Conservation (phyloP, 345 rosid species). For the Murraya koenigii region DNA sequence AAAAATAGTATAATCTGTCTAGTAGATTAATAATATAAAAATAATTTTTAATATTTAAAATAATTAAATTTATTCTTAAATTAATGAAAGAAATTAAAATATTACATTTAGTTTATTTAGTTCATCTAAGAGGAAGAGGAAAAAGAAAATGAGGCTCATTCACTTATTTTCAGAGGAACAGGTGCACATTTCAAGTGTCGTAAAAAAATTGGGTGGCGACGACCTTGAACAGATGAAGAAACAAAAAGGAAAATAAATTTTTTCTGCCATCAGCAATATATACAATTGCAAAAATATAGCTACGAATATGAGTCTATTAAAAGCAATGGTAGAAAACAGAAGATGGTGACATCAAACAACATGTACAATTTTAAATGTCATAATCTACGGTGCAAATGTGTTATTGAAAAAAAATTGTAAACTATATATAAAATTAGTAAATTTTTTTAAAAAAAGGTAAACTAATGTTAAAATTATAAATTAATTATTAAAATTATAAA, state of each 20-base stretch:
- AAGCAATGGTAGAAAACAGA: neutral
- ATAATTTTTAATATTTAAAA: no score
- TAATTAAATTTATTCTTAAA: no score
- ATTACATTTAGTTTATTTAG: neutral
- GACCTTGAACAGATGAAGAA: neutral
- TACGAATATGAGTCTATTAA: neutral
- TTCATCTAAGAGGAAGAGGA: neutral
- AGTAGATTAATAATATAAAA: no score
- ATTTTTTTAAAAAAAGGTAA: no score
- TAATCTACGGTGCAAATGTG: neutral
- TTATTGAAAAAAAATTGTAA: no score
- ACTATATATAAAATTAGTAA: no score
- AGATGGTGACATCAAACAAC: slow-evolving; percentile 9
- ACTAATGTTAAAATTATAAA: no score
- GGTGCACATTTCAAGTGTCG: neutral
- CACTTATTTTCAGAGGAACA: neutral
- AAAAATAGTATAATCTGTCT: no score
- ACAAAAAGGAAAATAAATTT: neutral
- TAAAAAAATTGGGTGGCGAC: slow-evolving; percentile 11
- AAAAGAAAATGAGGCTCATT: neutral
- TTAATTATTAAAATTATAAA: no score
- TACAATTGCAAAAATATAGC: slow-evolving; percentile 23
- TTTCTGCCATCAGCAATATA: slow-evolving; percentile 15
- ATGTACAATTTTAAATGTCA: slow-evolving; percentile 24
- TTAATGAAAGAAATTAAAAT: neutral